phyloP scores from a whole-genome alignment of 2,329 filamentous ascomycete genomes.

The Neofusicoccum sp. region DNA sequence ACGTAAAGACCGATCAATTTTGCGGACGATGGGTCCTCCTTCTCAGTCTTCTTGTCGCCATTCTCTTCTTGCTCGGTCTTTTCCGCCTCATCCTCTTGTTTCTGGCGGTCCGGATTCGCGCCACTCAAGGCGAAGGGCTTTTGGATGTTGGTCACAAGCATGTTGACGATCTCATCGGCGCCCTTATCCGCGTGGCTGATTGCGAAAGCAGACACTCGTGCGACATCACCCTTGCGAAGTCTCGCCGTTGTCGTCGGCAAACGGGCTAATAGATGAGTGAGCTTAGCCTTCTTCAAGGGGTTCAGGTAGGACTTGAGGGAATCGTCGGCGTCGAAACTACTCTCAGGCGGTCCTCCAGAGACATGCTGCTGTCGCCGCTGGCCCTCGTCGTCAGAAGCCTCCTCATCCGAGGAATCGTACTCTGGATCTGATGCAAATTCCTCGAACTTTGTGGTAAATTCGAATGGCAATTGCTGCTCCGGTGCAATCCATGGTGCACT shows the following conservation, averaged over 20 bases:
- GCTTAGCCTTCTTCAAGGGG: slow-evolving; percentile 79
- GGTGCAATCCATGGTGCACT: slow-evolving; percentile 78
- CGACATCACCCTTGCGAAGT: slow-evolving; percentile 82
- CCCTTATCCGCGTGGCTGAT: slow-evolving; percentile 84
- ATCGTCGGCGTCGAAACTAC: slow-evolving; percentile 25
- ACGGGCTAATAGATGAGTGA: slow-evolving; percentile 80
- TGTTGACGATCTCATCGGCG: slow-evolving; percentile 87
- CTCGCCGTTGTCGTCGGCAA: slow-evolving; percentile 75
- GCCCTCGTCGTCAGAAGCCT: slow-evolving; percentile 63
- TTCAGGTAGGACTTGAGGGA: slow-evolving; percentile 71
- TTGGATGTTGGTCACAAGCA: slow-evolving; percentile 81
- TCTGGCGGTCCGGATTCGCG: slow-evolving; percentile 63
- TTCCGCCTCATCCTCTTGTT: slow-evolving; percentile 37
- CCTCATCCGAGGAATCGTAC: slow-evolving; percentile 85
- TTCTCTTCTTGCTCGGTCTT: slow-evolving; percentile 27
- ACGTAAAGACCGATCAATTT: slow-evolving; percentile 83
- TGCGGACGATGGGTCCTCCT: slow-evolving; percentile 68
- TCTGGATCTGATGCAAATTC: slow-evolving; percentile 83
- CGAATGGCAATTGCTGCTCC: slow-evolving; percentile 72
- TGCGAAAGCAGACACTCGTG: slow-evolving; percentile 82
- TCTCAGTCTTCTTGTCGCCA: slow-evolving; percentile 28
- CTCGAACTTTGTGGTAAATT: slow-evolving; percentile 74
- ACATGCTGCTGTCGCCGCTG: slow-evolving; percentile 48
- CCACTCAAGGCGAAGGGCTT: slow-evolving; percentile 73
- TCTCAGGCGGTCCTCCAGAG: slow-evolving; percentile 43